Evolutionary conservation across 1,284 basidiomycete species (phyloP), one percentile per base, ranked within the genome.

Genomic region (Cystobasidium slooffiae): DNA sequence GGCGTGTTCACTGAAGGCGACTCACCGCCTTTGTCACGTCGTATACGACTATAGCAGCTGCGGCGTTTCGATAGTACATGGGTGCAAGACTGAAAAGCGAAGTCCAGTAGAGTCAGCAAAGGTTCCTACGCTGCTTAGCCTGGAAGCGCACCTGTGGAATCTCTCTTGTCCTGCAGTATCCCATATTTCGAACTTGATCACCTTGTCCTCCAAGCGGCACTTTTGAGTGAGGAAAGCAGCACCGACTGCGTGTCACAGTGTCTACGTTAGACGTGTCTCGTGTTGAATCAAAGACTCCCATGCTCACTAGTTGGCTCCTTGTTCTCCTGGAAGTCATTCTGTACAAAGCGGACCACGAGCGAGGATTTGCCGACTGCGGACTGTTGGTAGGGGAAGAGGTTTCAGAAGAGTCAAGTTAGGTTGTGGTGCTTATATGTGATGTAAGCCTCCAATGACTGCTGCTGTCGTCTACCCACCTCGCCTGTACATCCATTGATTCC

Each of bases 341-440:
- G 81, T 82, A 97, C 95, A 82, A 99, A 99, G 83, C 97, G 91
- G 76, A 99, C 88, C 51, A 99, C 97, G 74, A 99, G 90, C 37
- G 95, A 98, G n/a, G 95, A 97, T 86, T 99, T 99, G 77, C 97
- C 97, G 70, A 99, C 97, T 74, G 97, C 96, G 76, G 96, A 94
- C 86, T 99, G 97, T 59, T n/a, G 39, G 20, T 41, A 18, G 53
- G 41, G 16, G 14, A 59, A 20, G 56, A 81, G 52, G 52, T 22
- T 6, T 9, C 12, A 18, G 56, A 5, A 24, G 10, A 10, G 56
- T 59, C 39, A 41, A 31, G 31, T 31, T 5, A 31, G 31, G 31
- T 31, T 31, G 31, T 31, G 31, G 31, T 31, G 31, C 5, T 31
- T 5, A 31, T 31, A 31, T 31, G 31, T 5, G 31, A 31, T 31